phyloP scores from a whole-genome alignment of 192 early-diverging fungal genomes.

The Phycomyces nitens region DNA sequence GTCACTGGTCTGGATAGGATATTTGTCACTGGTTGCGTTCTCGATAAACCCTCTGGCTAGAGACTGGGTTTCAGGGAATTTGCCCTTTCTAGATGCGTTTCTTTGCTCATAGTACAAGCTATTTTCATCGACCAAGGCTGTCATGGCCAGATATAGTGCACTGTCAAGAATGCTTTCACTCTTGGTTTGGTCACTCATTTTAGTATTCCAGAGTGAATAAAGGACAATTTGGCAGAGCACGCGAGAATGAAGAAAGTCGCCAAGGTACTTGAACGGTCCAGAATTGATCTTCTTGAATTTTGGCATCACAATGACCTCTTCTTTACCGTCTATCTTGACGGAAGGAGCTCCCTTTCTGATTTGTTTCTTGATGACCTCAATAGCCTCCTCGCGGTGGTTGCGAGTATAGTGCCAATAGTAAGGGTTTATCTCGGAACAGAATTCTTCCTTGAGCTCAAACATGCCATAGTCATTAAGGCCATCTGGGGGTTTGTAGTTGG shows the following conservation, averaged over 20 bases:
- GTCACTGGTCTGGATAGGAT: constrained; percentile 26
- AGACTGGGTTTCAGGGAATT: constrained; percentile 16
- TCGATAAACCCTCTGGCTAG: constrained; percentile 45
- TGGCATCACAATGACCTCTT: constrained; percentile 43
- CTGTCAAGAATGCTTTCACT: constrained; percentile 76
- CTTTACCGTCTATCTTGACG: constrained; percentile 31
- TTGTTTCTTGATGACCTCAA: constrained; percentile 62
- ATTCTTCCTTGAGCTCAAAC: constrained; percentile 91
- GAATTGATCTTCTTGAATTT: constrained; percentile 47
- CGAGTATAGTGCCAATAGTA: constrained; percentile 92
- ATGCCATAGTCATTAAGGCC: constrained; percentile 77
- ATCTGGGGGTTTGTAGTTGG: constrained; percentile 78
- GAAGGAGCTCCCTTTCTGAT: constrained; percentile 6
- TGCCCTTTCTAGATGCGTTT: constrained; percentile 29
- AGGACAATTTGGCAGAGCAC: constrained; percentile 75
- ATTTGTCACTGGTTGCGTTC: constrained; percentile 46
- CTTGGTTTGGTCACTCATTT: constrained; percentile 17
- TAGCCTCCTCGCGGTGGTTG: constrained; percentile 88
- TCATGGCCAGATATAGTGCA: constrained; percentile 72
- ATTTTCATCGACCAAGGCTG: constrained; percentile 64
- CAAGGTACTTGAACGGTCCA: constrained; percentile 69
- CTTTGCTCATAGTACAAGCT: constrained; percentile 28
- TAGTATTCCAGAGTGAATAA: constrained; percentile 73
- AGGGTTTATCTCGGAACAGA: constrained; percentile 82
- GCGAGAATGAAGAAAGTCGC: constrained; percentile 67